Evolutionary conservation across 495 filamentous ascomycete genomes (phyloP).

Genomic region (Neurospora sp.): DNA sequence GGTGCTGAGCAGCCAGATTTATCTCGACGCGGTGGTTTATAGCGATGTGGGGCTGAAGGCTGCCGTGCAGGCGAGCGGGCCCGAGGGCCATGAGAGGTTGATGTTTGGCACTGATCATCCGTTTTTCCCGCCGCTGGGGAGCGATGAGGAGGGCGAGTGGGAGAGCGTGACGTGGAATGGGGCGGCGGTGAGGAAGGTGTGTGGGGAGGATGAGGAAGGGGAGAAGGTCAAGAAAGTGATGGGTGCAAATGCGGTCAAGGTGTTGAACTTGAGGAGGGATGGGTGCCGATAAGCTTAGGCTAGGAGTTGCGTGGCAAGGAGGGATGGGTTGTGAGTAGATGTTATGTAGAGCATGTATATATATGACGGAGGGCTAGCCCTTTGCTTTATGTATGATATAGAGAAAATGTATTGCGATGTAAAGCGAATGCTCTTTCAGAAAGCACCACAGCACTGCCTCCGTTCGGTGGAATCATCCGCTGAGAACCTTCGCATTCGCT

Average conservation of each 20-base stretch:
- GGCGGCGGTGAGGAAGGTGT: constrained; percentile 52
- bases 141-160: constrained; percentile 57
- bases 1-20: constrained; percentile 75
- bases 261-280: constrained; percentile 40
- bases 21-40: constrained; percentile 84
- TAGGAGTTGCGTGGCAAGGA: background rate
- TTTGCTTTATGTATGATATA: background rate
- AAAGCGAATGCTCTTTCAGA: background rate
- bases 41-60: constrained; percentile 63
- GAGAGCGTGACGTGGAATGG: constrained; percentile 74
- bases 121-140: constrained; percentile 77
- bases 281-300: background rate
- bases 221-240: constrained; percentile 44
- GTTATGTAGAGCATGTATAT: background rate
- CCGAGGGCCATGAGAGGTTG: constrained; percentile 56
- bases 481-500: background rate
- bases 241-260: constrained; percentile 59
- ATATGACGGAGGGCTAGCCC: background rate
- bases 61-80: constrained; percentile 53
- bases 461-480: background rate
- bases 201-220: constrained; percentile 35
- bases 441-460: background rate
- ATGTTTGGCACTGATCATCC: constrained; percentile 91
- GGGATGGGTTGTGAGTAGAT: background rate
- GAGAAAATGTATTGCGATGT: background rate